These are phyloP conservation scores for Sordaria brevicollis DNA, from an alignment of 495 filamentous ascomycete genomes.

Conservation along the genomic window DNA sequence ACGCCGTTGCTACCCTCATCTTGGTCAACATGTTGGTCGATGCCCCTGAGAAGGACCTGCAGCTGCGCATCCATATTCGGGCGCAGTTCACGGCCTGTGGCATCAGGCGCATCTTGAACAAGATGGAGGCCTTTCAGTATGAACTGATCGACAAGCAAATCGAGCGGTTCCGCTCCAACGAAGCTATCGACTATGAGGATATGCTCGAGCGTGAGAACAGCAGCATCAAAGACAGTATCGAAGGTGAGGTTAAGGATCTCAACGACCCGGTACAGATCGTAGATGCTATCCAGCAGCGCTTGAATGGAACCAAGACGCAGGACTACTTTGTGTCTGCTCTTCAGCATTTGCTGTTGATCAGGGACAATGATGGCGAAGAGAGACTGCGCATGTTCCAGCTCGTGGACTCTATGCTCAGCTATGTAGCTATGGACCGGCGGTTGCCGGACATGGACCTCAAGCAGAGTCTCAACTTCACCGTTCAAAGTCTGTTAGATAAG, in stretches of 20 bases:
- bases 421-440: slow-evolving; percentile 96
- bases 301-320: slow-evolving; percentile 72
- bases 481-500: slow-evolving; percentile 88
- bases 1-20: slow-evolving; percentile 89
- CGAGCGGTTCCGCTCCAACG: slow-evolving; percentile 84
- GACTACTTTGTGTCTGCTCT: slow-evolving; percentile 95
- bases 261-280: slow-evolving; percentile 88
- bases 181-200: slow-evolving; percentile 97
- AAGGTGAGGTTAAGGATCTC: slow-evolving; percentile 87
- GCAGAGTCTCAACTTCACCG: slow-evolving; percentile 93
- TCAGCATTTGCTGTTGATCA: slow-evolving; percentile 89
- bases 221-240: slow-evolving; percentile 80
- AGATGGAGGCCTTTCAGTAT: slow-evolving; percentile 99
- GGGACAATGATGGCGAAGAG: slow-evolving; percentile 89
- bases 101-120: slow-evolving; percentile 84
- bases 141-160: slow-evolving; percentile 98
- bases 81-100: slow-evolving; percentile 95
- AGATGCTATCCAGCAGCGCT: slow-evolving; percentile 81
- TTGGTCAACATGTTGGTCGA: slow-evolving; percentile 96
- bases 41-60: slow-evolving; percentile 77
- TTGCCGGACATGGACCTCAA: slow-evolving; percentile 95
- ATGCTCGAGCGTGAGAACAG: slow-evolving; percentile 84
- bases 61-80: slow-evolving; percentile 85
- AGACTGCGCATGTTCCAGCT: slow-evolving; percentile 94
- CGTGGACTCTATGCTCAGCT: slow-evolving; percentile 94